Conservation (phyloP, 352 stramenopile species). For the Phytophthora cactorum region DNA sequence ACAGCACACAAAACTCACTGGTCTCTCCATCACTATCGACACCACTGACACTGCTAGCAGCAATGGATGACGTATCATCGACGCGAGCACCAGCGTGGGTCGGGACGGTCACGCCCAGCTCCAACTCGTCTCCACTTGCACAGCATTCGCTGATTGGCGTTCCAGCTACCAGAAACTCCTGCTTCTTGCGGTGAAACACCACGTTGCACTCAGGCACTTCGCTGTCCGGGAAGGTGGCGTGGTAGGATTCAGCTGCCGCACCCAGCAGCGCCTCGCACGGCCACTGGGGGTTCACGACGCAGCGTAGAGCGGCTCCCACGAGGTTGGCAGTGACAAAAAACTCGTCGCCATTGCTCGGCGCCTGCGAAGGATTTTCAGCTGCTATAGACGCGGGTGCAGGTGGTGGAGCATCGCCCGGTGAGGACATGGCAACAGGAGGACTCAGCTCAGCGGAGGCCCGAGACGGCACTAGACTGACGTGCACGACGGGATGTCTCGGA, state of each 20-base stretch:
- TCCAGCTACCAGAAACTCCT: constrained; percentile 56
- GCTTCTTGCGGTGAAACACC: constrained; percentile 69
- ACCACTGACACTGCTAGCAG: constrained; percentile 35
- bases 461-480: not conserved
- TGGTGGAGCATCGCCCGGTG: constrained; percentile 8
- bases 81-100: constrained; percentile 1
- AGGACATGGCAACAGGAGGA: constrained; percentile 19
- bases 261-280: constrained; percentile 75
- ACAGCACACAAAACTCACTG: constrained; percentile 80
- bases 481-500: constrained; percentile 3
- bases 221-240: constrained; percentile 53
- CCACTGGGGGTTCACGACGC: constrained; percentile 62
- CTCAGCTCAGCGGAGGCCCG: not conserved
- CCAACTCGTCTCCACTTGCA: constrained; percentile 61
- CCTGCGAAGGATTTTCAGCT: constrained; percentile 22
- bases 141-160: constrained; percentile 64
- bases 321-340: constrained; percentile 57
- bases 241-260: constrained; percentile 70
- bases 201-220: constrained; percentile 82
- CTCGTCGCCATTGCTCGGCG: constrained; percentile 27
- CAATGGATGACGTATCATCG: constrained; percentile 11
- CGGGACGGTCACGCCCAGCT: constrained; percentile 58
- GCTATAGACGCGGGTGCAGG: constrained; percentile 15
- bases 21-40: constrained; percentile 29
- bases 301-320: constrained; percentile 63